A percentile compares a stretch with the other conserved stretches of the same genome.
phyloP scores from a whole-genome alignment of 192 early-diverging fungal species.

The Mortierella antarctica region DNA sequence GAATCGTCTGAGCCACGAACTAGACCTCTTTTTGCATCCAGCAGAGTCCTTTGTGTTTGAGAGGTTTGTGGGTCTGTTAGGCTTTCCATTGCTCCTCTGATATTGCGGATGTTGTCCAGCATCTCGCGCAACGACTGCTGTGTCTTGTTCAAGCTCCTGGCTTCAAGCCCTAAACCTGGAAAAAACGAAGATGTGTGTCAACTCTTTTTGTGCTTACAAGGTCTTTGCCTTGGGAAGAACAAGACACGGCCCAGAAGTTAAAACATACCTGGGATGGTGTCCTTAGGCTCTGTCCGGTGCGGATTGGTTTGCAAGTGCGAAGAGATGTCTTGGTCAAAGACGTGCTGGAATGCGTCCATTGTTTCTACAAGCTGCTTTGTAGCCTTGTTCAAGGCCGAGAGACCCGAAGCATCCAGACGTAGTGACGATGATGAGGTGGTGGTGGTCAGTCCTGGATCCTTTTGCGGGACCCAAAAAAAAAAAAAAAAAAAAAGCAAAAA shows the following conservation, averaged over 20 bases:
- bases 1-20: background rate
- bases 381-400: background rate
- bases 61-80: slow-evolving; percentile 2
- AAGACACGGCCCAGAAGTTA: too few relatives aligned
- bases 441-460: background rate
- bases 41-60: background rate
- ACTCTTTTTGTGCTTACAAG: background rate
- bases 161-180: too few relatives aligned
- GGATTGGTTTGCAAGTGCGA: background rate
- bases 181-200: too few relatives aligned
- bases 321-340: background rate
- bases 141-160: background rate
- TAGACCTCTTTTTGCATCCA: background rate
- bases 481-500: background rate
- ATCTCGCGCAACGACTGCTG: background rate
- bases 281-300: background rate
- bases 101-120: background rate
- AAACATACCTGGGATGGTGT: slow-evolving; percentile 12
- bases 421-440: background rate
- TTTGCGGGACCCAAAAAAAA: too few relatives aligned
- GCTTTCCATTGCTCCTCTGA: background rate
- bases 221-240: too few relatives aligned
- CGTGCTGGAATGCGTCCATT: background rate
- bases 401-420: background rate
- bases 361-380: background rate